These are phyloP conservation scores for Parietichytrium sp. DNA, from an alignment of 108 stramenopile species.

Conservation along the genomic window DNA sequence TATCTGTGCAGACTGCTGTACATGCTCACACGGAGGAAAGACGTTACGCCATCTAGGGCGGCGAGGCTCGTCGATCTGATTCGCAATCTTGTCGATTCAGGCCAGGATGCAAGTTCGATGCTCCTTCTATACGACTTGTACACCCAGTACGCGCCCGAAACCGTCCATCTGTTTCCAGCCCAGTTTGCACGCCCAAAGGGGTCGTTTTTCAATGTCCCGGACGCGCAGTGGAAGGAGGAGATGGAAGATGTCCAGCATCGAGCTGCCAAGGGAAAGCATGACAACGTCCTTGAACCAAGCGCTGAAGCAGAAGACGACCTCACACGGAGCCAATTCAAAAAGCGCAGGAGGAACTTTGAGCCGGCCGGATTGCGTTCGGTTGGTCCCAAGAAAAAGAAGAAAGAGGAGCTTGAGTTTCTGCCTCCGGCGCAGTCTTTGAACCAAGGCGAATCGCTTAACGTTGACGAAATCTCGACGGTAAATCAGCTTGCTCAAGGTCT, in stretches of 20 bases:
- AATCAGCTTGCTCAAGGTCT: background rate
- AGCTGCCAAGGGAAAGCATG: background rate
- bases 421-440: background rate
- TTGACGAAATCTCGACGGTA: background rate
- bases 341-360: background rate
- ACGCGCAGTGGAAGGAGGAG: background rate
- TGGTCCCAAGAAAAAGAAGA: too few species aligned
- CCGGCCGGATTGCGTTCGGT: too few species aligned
- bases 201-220: background rate
- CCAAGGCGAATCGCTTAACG: background rate
- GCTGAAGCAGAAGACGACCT: background rate
- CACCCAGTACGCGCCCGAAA: slow-evolving; percentile 9
- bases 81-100: background rate
- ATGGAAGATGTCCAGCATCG: background rate
- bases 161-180: background rate
- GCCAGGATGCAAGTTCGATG: slow-evolving; percentile 17
- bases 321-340: background rate
- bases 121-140: background rate
- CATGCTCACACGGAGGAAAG: slow-evolving; percentile 35
- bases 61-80: background rate
- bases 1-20: slow-evolving; percentile 11
- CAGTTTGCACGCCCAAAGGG: background rate
- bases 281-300: background rate
- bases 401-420: background rate
- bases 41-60: background rate